A percentile compares a stretch with the other conserved stretches of the same genome.
Evolutionary conservation across 148 eudicot genomes (phyloP).

Genomic region (Salicornia ramosissima): DNA sequence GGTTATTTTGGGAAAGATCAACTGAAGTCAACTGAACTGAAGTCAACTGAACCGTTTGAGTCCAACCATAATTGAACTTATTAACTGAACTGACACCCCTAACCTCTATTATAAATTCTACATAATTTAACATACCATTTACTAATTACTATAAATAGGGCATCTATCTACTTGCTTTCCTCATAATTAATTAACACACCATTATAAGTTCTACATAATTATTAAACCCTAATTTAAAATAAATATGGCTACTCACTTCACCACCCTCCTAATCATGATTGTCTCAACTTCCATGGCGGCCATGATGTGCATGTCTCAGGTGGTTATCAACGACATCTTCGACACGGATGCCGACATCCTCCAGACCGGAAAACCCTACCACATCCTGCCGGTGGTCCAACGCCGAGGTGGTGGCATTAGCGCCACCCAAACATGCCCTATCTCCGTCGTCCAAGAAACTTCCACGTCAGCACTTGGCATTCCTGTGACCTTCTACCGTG

Average conservation of each 20-base stretch:
- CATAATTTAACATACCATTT: too few species aligned
- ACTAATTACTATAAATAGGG: slow-evolving; percentile 1
- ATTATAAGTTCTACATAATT: too few species aligned
- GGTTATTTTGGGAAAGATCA: too few species aligned
- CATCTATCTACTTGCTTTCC: too few species aligned
- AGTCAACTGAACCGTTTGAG: too few species aligned
- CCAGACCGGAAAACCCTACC: background rate
- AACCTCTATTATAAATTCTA: too few species aligned
- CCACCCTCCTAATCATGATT: background rate
- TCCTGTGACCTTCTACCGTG: slow-evolving; percentile 22
- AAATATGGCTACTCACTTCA: background rate
- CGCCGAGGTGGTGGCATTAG: slow-evolving; percentile 35
- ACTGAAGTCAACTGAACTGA: too few species aligned
- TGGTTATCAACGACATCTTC: background rate
- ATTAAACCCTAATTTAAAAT: background rate
- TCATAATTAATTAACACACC: too few species aligned
- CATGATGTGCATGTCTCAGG: background rate
- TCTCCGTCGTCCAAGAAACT: slow-evolving; percentile 32
- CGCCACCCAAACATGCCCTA: slow-evolving; percentile 27
- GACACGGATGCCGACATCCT: background rate
- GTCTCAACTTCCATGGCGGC: background rate
- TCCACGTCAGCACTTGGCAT: slow-evolving; percentile 29
- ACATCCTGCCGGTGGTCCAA: slow-evolving; percentile 15
- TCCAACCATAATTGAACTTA: too few species aligned
- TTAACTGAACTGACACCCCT: too few species aligned